phyloP scores from a whole-genome alignment of 2,329 filamentous ascomycete species.

The Verticillium zaregamsianum region DNA sequence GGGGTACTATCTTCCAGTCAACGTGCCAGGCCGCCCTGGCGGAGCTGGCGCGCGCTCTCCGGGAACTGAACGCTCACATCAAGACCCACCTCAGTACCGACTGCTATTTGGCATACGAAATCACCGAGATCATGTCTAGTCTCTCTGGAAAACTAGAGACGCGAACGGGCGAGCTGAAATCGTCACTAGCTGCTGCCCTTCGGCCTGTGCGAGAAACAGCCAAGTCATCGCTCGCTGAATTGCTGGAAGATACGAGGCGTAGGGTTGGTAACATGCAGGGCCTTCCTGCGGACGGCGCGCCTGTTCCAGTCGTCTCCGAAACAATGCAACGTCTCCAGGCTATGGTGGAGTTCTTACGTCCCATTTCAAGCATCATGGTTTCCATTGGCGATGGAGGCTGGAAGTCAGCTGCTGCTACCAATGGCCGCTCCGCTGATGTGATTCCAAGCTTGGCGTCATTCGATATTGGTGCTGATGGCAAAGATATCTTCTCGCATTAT shows the following conservation, averaged over 20 bases:
- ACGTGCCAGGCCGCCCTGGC: constrained; percentile 75
- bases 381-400: constrained; percentile 92
- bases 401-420: constrained; percentile 51
- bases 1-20: constrained; percentile 71
- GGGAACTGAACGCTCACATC: constrained; percentile 87
- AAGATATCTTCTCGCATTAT: constrained; percentile 85
- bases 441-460: constrained; percentile 72
- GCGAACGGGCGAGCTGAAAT: constrained; percentile 81
- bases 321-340: constrained; percentile 82
- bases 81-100: constrained; percentile 82
- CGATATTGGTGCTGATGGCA: constrained; percentile 84
- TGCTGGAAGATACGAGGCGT: constrained; percentile 78
- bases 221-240: constrained; percentile 75
- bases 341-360: constrained; percentile 81
- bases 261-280: constrained; percentile 61
- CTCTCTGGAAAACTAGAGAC: constrained; percentile 76
- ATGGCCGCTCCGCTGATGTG: constrained; percentile 56
- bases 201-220: constrained; percentile 90
- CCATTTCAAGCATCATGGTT: constrained; percentile 84
- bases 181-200: constrained; percentile 75
- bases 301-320: constrained; percentile 74
- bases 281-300: constrained; percentile 73
- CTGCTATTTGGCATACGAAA: constrained; percentile 92
- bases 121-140: constrained; percentile 82
- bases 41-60: constrained; percentile 79